Base-by-base conservation (phyloP, 805 yeast genomes). In the Sugiyamaella smithiae region DNA sequence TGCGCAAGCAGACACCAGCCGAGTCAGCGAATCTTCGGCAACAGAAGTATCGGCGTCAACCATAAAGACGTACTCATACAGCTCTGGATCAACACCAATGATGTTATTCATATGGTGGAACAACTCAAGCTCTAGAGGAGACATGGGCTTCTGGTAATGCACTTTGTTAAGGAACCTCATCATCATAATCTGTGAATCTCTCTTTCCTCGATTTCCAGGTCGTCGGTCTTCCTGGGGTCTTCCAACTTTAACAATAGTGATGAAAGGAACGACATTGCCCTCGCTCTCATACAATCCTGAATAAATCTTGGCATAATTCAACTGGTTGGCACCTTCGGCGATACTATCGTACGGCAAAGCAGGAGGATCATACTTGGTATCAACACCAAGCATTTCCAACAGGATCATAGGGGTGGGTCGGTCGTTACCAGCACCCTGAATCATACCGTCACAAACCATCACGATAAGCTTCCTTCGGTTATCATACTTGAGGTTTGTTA, bases 21-120 rank as follows among this genome's bases (percentile, higher is more conserved):
- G 75, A 37, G 79, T 77, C 51, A 79, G 59, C 25, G 80, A 70
- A 56, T 80, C 83, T 1, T 76, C 77, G 46, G 62, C 67, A 6
- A 78, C 81, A 54, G 68, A 69, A 1, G 84, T 78, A 62, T 80
- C 85, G n/a, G 84, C 85, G 63, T 80, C 85, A 12, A 80, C 81
- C 74, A 79, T 78, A 52, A 80, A 61, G 14, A 77, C 61, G 49
- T 73, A 71, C 57, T 80, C 85, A 58, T 79, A 80, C 33, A 76
- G 67, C 56, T 80, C 84, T 1, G 83, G 75, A 72, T 79, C 81
- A 20, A 80, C 69, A 6, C 85, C 85, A 24, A 82, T 77, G 25
- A 79, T 67, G 55, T 78, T 72, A 71, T 79, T 79, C 42, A 80
- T 72, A 52, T 71, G 76, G 49, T 72, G 75, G 60, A 80, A 74